These are phyloP conservation scores for Caloboletus inedulis DNA, from an alignment of 1,284 basidiomycete species.

Conservation along the genomic window DNA sequence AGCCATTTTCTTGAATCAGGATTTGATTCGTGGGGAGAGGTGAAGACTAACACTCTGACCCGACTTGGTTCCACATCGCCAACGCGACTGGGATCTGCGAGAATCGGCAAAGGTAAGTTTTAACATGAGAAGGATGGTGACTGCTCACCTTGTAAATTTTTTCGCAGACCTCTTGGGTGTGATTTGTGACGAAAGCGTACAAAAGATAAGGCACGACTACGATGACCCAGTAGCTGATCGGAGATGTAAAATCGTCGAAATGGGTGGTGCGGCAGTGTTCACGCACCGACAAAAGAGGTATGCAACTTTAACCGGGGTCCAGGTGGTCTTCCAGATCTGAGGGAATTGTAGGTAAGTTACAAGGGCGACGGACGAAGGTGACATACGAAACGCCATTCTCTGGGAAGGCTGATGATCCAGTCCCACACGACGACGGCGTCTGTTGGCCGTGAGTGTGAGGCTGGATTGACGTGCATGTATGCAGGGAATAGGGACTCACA, in stretches of 20 bases:
- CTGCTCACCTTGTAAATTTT: constrained; percentile 59
- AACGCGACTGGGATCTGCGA: constrained; percentile 68
- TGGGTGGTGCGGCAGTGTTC: background rate
- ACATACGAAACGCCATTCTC: constrained; percentile 72
- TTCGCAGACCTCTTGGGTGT: constrained; percentile 56
- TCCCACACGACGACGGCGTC: constrained; percentile 80
- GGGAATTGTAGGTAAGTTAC: constrained; percentile 1
- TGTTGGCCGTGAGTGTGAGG: constrained; percentile 32
- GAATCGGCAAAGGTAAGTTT: constrained; percentile 5
- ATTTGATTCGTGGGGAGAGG: background rate
- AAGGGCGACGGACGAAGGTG: constrained; percentile 9
- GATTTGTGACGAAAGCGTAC: constrained; percentile 67
- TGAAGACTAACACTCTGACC: constrained; percentile 60
- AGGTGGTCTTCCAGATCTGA: constrained; percentile 75
- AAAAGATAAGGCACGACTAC: constrained; percentile 71
- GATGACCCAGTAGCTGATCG: constrained; percentile 71
- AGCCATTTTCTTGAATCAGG: constrained; percentile 19
- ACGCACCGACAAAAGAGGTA: constrained; percentile 76
- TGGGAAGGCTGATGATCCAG: constrained; percentile 70
- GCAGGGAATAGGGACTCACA: constrained; percentile 46
- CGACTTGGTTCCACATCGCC: constrained; percentile 82
- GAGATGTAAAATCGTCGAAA: background rate
- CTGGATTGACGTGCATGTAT: constrained; percentile 13
- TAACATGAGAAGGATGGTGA: constrained; percentile 13
- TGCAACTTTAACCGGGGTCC: constrained; percentile 76